Evolutionary conservation across 2,329 filamentous ascomycete species (phyloP).

Genomic region (Apiospora hydei): DNA sequence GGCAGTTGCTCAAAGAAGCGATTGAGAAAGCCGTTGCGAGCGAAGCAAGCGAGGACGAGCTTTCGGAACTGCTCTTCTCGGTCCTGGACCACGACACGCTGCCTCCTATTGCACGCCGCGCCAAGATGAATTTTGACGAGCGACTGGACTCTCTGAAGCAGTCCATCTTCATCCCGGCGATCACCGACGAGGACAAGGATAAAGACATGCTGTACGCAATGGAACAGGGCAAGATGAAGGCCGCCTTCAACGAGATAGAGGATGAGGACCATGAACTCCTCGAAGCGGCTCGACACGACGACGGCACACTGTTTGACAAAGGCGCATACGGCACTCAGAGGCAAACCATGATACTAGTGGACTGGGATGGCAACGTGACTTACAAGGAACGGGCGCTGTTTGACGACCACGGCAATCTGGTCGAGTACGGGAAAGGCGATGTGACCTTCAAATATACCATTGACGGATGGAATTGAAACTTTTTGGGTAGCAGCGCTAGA

Average conservation of each 20-base stretch:
- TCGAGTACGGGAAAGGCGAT: conserved; percentile 63
- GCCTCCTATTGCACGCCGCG: conserved; percentile 43
- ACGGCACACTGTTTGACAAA: conserved; percentile 55
- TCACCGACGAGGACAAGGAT: conserved; percentile 58
- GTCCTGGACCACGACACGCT: conserved; percentile 66
- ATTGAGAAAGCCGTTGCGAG: conserved; percentile 50
- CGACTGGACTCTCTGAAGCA: conserved; percentile 62
- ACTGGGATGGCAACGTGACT: conserved; percentile 68
- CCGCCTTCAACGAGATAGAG: conserved; percentile 47
- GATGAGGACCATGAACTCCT: conserved; percentile 46
- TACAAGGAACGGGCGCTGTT: conserved; percentile 67
- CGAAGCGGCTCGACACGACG: conserved; percentile 48
- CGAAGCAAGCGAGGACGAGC: conserved; percentile 51
- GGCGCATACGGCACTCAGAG: conserved; percentile 71
- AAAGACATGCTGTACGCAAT: conserved; percentile 53
- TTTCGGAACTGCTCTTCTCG: conserved; percentile 59
- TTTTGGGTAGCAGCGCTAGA: not conserved
- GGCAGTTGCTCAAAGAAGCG: conserved; percentile 51
- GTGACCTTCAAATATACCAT: conserved; percentile 63
- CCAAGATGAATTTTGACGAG: conserved; percentile 57
- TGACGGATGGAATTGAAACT: conserved; percentile 26
- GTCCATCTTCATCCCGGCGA: conserved; percentile 67
- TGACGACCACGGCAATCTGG: conserved; percentile 62
- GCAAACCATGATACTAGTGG: conserved; percentile 68
- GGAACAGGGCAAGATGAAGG: conserved; percentile 46